A percentile compares a stretch with the other conserved stretches of the same genome.
phyloP scores from a whole-genome alignment of 2,329 filamentous ascomycete species.

The Exophiala oligosperma region DNA sequence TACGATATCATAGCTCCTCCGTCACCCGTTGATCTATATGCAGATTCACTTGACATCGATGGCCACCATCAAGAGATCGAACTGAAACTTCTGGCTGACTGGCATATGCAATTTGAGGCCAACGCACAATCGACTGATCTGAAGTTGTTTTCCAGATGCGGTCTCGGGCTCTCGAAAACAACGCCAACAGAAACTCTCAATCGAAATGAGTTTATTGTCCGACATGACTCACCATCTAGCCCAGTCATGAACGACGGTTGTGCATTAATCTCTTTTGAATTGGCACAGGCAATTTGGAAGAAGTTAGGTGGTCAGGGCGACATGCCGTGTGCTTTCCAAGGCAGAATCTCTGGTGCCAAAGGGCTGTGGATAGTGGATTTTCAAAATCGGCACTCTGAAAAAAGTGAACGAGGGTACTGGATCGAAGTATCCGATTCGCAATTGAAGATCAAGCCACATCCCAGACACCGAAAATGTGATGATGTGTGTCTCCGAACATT shows the following conservation, averaged over 20 bases:
- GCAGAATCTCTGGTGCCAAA: conserved; percentile 60
- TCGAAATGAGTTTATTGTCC: conserved; percentile 39
- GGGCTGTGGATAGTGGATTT: conserved; percentile 60
- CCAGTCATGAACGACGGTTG: conserved; percentile 55
- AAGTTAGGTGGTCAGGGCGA: conserved; percentile 36
- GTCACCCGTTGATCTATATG: not conserved
- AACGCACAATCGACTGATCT: conserved; percentile 42
- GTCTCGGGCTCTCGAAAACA: conserved; percentile 46
- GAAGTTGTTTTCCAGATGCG: conserved; percentile 47
- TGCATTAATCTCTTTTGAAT: conserved; percentile 52
- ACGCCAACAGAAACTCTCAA: conserved; percentile 39
- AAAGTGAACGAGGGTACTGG: conserved; percentile 45
- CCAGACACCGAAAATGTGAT: conserved; percentile 34
- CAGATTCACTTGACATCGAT: not conserved
- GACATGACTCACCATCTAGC: conserved; percentile 31
- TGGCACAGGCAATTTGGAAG: conserved; percentile 50
- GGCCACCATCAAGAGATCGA: conserved; percentile 33
- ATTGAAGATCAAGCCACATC: conserved; percentile 54
- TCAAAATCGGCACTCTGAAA: conserved; percentile 19
- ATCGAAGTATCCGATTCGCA: conserved; percentile 60
- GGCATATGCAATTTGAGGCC: conserved; percentile 42
- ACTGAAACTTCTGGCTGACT: conserved; percentile 43
- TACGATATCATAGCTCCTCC: conserved; percentile 36
- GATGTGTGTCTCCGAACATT: conserved; percentile 54
- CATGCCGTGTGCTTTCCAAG: conserved; percentile 57